Conservation (phyloP, 495 filamentous ascomycete genomes). For the Neohortaea acidophila region DNA sequence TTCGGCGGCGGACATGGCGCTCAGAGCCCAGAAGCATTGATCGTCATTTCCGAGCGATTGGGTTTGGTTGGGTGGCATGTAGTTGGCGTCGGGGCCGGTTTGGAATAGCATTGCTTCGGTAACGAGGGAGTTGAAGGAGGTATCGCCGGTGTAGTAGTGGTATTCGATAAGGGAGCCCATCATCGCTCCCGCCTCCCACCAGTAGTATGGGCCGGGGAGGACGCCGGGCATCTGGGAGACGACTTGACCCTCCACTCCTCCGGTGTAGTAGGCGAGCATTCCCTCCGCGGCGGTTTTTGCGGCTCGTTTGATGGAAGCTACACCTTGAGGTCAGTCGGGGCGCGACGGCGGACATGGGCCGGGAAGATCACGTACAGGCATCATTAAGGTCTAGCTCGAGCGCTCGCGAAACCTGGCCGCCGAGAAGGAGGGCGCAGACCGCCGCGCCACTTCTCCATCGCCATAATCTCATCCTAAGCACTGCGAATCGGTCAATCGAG, state of each 20-base stretch:
- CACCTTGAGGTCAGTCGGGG: too few relatives aligned
- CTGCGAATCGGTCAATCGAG: too few relatives aligned
- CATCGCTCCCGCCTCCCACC: constrained; percentile 37
- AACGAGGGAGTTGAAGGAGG: constrained; percentile 36
- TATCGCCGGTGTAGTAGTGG: constrained; percentile 42
- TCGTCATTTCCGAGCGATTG: constrained; percentile 40
- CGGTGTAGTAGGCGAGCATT: constrained; percentile 31
- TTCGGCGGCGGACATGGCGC: constrained; percentile 42
- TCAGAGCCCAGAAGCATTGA: constrained; percentile 43
- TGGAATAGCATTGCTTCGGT: constrained; percentile 37
- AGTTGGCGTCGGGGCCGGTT: constrained; percentile 33
- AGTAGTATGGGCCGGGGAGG: constrained; percentile 29
- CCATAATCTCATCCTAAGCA: too few relatives aligned
- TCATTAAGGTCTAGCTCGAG: too few relatives aligned
- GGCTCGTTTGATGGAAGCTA: constrained; percentile 26
- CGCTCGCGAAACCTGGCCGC: too few relatives aligned
- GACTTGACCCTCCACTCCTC: constrained; percentile 31
- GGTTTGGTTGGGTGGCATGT: constrained; percentile 33
- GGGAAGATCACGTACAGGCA: too few relatives aligned
- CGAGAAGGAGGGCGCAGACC: too few relatives aligned
- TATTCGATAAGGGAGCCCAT: constrained; percentile 37
- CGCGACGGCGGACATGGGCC: too few relatives aligned
- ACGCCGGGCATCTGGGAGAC: too few relatives aligned
- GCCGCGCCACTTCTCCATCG: too few relatives aligned
- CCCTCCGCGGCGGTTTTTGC: constrained; percentile 22